Evolutionary conservation across 1,139 yeast genomes (phyloP).

Genomic region (Kodamaea sp.): DNA sequence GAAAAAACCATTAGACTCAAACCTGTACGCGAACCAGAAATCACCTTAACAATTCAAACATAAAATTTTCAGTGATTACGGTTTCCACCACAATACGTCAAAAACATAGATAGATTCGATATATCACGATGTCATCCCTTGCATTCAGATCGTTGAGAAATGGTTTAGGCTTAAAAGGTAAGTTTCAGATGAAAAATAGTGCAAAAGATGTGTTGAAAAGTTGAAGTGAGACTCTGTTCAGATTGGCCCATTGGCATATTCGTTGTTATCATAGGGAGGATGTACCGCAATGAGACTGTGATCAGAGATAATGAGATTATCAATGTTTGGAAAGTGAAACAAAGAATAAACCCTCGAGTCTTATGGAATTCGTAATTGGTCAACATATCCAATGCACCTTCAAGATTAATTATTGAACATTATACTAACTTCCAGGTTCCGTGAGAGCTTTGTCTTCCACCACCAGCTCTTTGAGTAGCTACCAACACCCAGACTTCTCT

Average conservation of each 20-base stretch:
- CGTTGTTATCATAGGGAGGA: too few relatives aligned
- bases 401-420: background rate
- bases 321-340: too few relatives aligned
- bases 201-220: too few relatives aligned
- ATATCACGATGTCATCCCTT: conserved; percentile 36
- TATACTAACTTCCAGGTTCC: conserved; percentile 21
- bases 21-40: conserved; percentile 9
- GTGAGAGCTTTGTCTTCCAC: conserved; percentile 41
- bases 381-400: too few relatives aligned
- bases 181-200: too few relatives aligned
- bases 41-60: conserved; percentile 4
- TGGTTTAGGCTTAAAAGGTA: conserved; percentile 48
- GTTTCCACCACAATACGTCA: background rate
- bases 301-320: too few relatives aligned
- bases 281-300: too few relatives aligned
- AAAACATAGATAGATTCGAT: background rate
- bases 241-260: too few relatives aligned
- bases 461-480: conserved; percentile 64
- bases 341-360: too few relatives aligned
- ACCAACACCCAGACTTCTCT: conserved; percentile 91
- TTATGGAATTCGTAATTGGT: too few relatives aligned
- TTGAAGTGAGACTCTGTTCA: too few relatives aligned
- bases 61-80: conserved; percentile 10
- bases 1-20: conserved; percentile 11
- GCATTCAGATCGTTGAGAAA: conserved; percentile 58